Conservation (phyloP, 179 eudicot species). For the Silene vulgaris region DNA sequence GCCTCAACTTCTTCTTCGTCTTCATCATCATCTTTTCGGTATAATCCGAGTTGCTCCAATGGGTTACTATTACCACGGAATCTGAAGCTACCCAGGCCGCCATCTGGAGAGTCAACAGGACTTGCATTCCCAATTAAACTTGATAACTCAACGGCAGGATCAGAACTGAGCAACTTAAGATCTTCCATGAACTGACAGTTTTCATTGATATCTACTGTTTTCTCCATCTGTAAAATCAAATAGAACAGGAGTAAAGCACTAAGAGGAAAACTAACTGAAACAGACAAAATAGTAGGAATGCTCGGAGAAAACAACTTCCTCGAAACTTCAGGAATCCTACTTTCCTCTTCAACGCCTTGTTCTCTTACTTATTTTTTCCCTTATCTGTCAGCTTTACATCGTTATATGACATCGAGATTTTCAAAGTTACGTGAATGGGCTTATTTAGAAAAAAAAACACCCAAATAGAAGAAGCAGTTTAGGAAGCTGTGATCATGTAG, state of each 20-base stretch:
- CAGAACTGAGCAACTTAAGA: slow-evolving; percentile 64
- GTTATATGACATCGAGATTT: background rate
- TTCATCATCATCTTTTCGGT: slow-evolving; percentile 40
- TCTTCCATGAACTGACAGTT: slow-evolving; percentile 73
- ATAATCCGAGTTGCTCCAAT: slow-evolving; percentile 42
- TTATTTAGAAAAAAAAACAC: too few relatives aligned
- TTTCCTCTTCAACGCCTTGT: background rate
- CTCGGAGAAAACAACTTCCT: background rate
- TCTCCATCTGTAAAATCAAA: slow-evolving; percentile 62
- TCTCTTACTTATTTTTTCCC: background rate
- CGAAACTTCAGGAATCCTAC: background rate
- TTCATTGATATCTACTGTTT: slow-evolving; percentile 83
- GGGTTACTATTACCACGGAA: slow-evolving; percentile 38
- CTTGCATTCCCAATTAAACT: slow-evolving; percentile 31
- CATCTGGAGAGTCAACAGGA: slow-evolving; percentile 31
- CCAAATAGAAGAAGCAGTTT: too few relatives aligned
- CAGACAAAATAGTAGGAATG: background rate
- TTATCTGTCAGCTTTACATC: background rate
- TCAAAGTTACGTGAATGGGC: too few relatives aligned
- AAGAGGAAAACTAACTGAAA: background rate
- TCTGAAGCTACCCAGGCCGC: slow-evolving; percentile 40
- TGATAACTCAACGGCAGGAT: slow-evolving; percentile 35
- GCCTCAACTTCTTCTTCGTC: slow-evolving; percentile 39
- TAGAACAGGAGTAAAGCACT: background rate
- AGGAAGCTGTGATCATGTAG: too few relatives aligned